Conservation (phyloP, 1,284 basidiomycete genomes). For the Sporisorium iseilematis-ciliati region DNA sequence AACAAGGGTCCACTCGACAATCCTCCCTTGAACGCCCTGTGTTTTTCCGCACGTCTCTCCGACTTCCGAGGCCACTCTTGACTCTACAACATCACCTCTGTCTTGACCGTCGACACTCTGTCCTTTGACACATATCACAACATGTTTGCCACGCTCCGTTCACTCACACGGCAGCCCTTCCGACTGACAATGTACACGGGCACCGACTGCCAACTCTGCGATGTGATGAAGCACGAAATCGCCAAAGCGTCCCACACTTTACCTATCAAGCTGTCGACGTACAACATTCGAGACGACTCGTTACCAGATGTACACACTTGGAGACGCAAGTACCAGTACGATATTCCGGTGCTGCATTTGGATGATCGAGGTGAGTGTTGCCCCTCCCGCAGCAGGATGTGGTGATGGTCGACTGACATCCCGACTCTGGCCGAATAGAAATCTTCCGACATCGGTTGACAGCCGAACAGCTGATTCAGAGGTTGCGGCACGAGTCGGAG, state of each 20-base stretch:
- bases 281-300: conserved; percentile 66
- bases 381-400: background rate
- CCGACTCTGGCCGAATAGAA: conserved; percentile 14
- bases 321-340: conserved; percentile 68
- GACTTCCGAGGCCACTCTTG: conserved; percentile 13
- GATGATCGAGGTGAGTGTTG: conserved; percentile 28
- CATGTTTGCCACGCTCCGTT: conserved; percentile 16
- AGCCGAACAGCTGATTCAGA: conserved; percentile 25
- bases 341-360: conserved; percentile 65
- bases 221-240: conserved; percentile 59
- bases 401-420: background rate
- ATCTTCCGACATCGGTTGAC: conserved; percentile 49
- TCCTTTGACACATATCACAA: background rate
- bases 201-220: conserved; percentile 65
- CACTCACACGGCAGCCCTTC: conserved; percentile 6
- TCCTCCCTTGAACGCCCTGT: background rate
- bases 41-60: background rate
- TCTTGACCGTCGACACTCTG: background rate
- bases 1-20: conserved; percentile 23
- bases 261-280: conserved; percentile 53
- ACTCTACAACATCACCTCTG: background rate
- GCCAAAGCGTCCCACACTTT: conserved; percentile 14
- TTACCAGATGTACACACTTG: conserved; percentile 55
- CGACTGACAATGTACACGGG: conserved; percentile 63
- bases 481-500: conserved; percentile 11